Base-by-base conservation (phyloP, 306 rosid species). In the Sophora flavescens region DNA sequence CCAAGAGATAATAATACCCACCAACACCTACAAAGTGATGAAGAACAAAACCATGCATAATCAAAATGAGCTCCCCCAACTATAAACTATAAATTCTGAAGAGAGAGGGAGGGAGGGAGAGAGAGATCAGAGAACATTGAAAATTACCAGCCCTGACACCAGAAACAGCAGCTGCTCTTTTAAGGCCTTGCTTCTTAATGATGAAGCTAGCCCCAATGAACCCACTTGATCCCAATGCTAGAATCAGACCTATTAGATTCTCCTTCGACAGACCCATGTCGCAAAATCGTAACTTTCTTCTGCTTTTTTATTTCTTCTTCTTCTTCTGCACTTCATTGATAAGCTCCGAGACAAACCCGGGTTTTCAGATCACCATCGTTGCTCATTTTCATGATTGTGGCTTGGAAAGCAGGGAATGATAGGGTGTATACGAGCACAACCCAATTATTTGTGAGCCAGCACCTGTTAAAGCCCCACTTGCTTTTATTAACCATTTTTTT, bases 191-290 rank as follows among this genome's bases (percentile, higher is more conserved):
- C 78, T 93, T 93, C 90, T 93, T 91, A 39, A 93, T 91, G 76
- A 93, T 93, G 59, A 93, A 93, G 77, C 98, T 93, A n/a, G 87
- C 79, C 57, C 98, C 98, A 54, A 93, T 89, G 85, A 93, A 91
- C 35, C 68, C 87, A 85, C 98, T 93, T 44, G 98, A 93, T 3
- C 61, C 72, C 88, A 93, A 76, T 17, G 98, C 98, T 65, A 93
- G 72, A 80, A 84, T 16, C n/a, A 93, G 79, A 30, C 98, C 96
- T 36, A 15, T 86, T 17, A 91, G 60, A 83, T 91, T 93, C 89
- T 89, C 89, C 26, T 80, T 73, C 1, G 88, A 86, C 28, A 81
- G 54, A 72, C 61, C 86, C 96, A 90, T 84, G 61, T 72, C 44
- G 77, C 78, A 52, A 82, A 67, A 68, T 38, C 64, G 36, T 22